A percentile compares a stretch with the other conserved stretches of the same genome.
These are phyloP conservation scores for Candida oleophila DNA, from an alignment of 805 yeast species.

Conservation along the genomic window DNA sequence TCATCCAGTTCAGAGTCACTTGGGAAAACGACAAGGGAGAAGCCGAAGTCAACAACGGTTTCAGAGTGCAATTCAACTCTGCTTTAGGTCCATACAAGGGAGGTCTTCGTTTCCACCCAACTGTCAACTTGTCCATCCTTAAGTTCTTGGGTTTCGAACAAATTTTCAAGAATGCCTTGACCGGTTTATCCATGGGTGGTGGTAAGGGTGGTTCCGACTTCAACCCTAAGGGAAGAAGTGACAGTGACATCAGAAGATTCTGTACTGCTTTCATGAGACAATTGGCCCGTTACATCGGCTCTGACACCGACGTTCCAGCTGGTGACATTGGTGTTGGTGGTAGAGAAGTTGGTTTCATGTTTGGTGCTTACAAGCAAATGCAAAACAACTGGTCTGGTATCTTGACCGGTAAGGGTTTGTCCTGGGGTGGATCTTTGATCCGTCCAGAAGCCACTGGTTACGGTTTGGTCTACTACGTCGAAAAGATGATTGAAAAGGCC, in stretches of 20 bases:
- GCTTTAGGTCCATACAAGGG: conserved; percentile 99
- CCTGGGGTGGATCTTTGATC: conserved; percentile 99
- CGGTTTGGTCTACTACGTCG: conserved; percentile 95
- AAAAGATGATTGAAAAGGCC: conserved; percentile 95
- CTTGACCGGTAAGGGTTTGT: conserved; percentile 94
- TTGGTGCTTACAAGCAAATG: conserved; percentile 93
- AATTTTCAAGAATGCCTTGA: conserved; percentile 95
- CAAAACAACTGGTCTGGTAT: conserved; percentile 96
- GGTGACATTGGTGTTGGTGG: conserved; percentile 99
- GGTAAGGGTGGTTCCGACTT: conserved; percentile 99
- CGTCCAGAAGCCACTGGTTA: conserved; percentile 99
- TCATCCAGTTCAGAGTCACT: conserved; percentile 93
- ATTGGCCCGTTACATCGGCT: conserved; percentile 93
- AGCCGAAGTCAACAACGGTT: conserved; percentile 93
- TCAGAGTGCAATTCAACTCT: conserved; percentile 97
- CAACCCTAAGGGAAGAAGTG: conserved; percentile 94
- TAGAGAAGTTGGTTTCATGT: conserved; percentile 89
- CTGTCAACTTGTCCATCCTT: conserved; percentile 91
- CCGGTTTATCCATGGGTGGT: conserved; percentile 98
- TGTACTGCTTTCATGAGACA: conserved; percentile 95
- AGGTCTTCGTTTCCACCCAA: conserved; percentile 96
- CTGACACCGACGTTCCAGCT: conserved; percentile 97
- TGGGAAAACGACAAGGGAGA: conserved; percentile 97
- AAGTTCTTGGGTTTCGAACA: conserved; percentile 98
- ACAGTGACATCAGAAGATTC: conserved; percentile 93